Base-by-base conservation (phyloP, 306 rosid genomes). In the Dryas octopetala region DNA sequence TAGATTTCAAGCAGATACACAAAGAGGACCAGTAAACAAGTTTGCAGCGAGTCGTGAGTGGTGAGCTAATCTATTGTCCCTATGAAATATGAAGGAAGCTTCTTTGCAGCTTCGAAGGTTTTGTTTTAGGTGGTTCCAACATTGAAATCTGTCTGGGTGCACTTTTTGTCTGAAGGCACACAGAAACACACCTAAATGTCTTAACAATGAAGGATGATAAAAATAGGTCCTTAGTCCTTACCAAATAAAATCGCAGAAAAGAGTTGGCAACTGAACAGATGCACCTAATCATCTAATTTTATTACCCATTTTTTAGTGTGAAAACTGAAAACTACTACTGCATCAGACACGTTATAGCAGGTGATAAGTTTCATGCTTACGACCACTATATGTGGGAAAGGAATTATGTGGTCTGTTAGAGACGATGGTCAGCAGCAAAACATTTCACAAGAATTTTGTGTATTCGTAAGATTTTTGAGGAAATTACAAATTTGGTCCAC, bases 191-290 rank as follows among this genome's bases (percentile, higher is more conserved):
- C 41, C 63, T 23, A 23, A 5, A 7, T 13, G n/a, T 14, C 45
- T 54, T 71, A 7, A 4, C 10, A 0, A 4, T 0, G 44, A 55
- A 71, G 66, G 59, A 71, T 58, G 63, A 53, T 32, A 6, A 12
- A 10, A 12, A 10, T 26, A 0, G 45, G 38, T 32, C 2, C 38
- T 19, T 13, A 4, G 45, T 14, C 41, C 2, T 15, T 23, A 12
- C 66, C 44, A 43, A 71, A 71, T 53, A 43, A n/a, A 71, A 9
- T 58, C 52, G 10, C 5, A 47, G 68, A 59, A 47, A 73, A 46
- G 9, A 73, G n/a, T 15, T 2, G 58, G 76, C 19, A 45, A 63
- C 23, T 15, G 76, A 72, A 17, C 17, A 23, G 65, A 6, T 45
- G 57, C 66, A 23, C 76, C 67, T 23, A 60, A 48, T 9, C 9